A percentile compares a stretch with the other conserved stretches of the same genome.
Evolutionary conservation across 108 stramenopile species (phyloP).

Genomic region (Pseudonitzschia pungens): DNA sequence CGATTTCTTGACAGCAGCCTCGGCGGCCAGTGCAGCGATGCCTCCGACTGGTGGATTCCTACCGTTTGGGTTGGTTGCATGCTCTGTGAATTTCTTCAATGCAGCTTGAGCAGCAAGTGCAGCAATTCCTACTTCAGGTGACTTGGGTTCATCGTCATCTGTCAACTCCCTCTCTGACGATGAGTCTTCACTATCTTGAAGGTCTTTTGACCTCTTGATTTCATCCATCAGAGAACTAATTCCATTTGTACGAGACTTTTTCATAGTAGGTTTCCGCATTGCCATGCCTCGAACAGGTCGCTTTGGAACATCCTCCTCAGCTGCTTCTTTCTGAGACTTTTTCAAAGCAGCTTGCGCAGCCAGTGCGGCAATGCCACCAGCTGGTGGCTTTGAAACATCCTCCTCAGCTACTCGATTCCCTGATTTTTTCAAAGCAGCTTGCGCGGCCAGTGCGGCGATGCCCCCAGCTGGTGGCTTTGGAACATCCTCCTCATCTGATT

Average conservation of each 20-base stretch:
- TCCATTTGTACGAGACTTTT: not conserved
- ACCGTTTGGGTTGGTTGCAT: constrained; percentile 2
- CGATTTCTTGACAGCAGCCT: constrained; percentile 9
- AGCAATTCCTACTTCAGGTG: constrained; percentile 4
- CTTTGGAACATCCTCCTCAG: not conserved
- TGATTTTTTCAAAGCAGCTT: constrained; percentile 15
- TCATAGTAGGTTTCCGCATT: not conserved
- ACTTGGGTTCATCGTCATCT: not conserved
- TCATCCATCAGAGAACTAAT: not conserved
- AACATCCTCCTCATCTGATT: not conserved
- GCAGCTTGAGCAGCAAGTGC: constrained; percentile 27
- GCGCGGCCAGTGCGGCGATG: constrained; percentile 19
- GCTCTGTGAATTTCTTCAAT: not conserved
- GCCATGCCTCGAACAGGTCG: not conserved
- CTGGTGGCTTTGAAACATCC: not conserved
- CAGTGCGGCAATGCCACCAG: constrained; percentile 24
- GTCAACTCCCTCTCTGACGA: not conserved
- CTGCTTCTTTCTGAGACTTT: constrained; percentile 6
- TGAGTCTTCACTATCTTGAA: not conserved
- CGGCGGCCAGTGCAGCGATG: constrained; percentile 39
- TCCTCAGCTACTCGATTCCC: constrained; percentile 6
- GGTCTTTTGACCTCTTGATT: not conserved
- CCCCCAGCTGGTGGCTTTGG: constrained; percentile 12
- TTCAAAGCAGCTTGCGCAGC: constrained; percentile 32
- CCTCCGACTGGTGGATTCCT: constrained; percentile 20